phyloP scores from a whole-genome alignment of 2,329 filamentous ascomycete genomes.

The Tolypocladium amazonense region DNA sequence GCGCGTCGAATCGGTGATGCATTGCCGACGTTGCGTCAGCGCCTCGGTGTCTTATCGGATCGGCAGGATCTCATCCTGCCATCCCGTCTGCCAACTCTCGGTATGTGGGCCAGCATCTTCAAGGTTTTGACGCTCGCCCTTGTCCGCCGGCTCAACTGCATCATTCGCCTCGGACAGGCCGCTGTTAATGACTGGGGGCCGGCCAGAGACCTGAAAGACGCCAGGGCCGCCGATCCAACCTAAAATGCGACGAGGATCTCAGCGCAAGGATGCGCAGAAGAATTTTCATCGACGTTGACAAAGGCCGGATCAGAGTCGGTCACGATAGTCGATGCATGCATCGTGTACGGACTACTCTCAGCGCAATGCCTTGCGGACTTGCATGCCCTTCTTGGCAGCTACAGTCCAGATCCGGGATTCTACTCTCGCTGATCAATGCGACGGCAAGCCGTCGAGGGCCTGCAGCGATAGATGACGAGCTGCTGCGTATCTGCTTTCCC shows the following conservation, averaged over 20 bases:
- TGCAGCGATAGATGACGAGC: background rate
- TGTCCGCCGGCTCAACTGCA: background rate
- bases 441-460: background rate
- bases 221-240: background rate
- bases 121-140: background rate
- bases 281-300: background rate
- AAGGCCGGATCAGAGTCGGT: background rate
- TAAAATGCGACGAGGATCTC: background rate
- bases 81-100: no score
- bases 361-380: background rate
- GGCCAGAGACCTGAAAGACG: background rate
- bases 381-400: background rate
- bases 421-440: background rate
- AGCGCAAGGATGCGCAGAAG: background rate
- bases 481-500: background rate
- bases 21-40: background rate
- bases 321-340: background rate
- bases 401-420: background rate
- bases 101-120: background rate
- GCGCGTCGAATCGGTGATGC: background rate
- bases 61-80: background rate
- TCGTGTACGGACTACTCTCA: no score
- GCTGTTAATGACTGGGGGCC: background rate
- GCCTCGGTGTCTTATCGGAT: background rate
- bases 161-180: background rate